phyloP scores from a whole-genome alignment of 1,284 basidiomycete species.

The Clitocybe nebularis region DNA sequence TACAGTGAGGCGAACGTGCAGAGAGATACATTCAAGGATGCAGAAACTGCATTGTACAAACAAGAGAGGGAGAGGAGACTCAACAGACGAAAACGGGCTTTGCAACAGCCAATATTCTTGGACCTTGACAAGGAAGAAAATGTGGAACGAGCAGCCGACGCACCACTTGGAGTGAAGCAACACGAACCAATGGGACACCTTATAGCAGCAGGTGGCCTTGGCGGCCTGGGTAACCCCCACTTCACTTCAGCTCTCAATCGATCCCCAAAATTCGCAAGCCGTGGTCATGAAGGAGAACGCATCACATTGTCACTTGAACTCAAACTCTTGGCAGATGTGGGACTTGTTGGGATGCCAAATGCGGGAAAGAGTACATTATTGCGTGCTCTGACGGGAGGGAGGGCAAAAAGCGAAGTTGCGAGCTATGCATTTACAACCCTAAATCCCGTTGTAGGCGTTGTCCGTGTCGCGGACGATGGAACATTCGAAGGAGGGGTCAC shows the following conservation, averaged over 20 bases:
- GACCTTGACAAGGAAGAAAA: constrained; percentile 56
- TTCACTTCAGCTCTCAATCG: constrained; percentile 69
- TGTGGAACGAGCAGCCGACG: constrained; percentile 45
- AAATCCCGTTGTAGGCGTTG: constrained; percentile 93
- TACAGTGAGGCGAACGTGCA: constrained; percentile 59
- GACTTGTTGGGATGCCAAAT: constrained; percentile 95
- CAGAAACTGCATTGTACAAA: constrained; percentile 59
- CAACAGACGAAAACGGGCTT: constrained; percentile 38
- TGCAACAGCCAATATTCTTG: constrained; percentile 45
- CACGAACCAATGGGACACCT: constrained; percentile 63
- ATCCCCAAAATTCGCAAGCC: constrained; percentile 78
- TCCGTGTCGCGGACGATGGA: constrained; percentile 81
- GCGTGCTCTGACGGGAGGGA: constrained; percentile 81
- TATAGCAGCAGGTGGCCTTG: constrained; percentile 75
- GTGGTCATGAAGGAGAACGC: constrained; percentile 79
- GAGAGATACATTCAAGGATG: constrained; percentile 71
- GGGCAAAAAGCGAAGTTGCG: constrained; percentile 85
- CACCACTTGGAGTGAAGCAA: constrained; percentile 65
- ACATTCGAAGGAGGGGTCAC: constrained; percentile 63
- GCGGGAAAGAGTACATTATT: constrained; percentile 89
- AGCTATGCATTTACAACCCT: constrained; percentile 94
- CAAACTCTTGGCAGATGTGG: constrained; percentile 92
- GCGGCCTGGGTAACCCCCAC: constrained; percentile 89
- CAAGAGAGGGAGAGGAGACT: constrained; percentile 61
- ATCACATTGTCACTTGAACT: constrained; percentile 89